Base-by-base conservation (phyloP, 495 filamentous ascomycete genomes). In the Hyaloscypha variabilis region DNA sequence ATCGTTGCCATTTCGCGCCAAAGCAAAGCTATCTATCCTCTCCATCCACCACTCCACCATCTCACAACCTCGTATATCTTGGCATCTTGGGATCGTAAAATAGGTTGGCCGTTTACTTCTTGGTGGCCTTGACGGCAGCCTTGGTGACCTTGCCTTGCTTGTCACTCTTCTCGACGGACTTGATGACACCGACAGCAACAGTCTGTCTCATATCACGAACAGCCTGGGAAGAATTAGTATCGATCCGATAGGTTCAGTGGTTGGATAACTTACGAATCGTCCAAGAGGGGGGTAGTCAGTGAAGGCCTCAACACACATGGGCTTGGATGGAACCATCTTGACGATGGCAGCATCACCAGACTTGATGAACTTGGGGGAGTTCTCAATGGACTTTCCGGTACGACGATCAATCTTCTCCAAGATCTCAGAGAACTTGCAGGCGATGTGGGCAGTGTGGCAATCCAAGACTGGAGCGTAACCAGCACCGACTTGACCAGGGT, bases 301-400 rank as follows among this genome's bases (percentile, higher is more conserved):
- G 93, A 98, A 98, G 72, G 96, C 85, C 91, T 98, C 95, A 79
- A 99, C 95, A 83, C 95, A 99, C 95, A 99, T 99, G 76, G 95
- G 95, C 93, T 99, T 99, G 83, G 95, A 97, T 74, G 95, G 95
- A 87, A 97, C 77, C 95, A 99, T 99, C 92, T 97, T 98, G 85
- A 99, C 96, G 83, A 99, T 99, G 81, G 94, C 93, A 73, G 95
- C 95, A 78, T 99, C 95, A 90, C 95, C 95, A 74, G 94, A 97
- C 91, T 99, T 99, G 92, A 98, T 91, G 88, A 97, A 97, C 89
- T 99, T 98, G 79, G 95, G 95, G 67, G 68, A 74, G 77, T 85
- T 76, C 81, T 99, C 95, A 76, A 95, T 88, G 66, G 93, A 91
- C 88, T 99, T 99, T 79, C 95, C 95, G 76, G 96, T 98, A 92